Evolutionary conservation across 1,139 yeast species (phyloP), one percentile per base, ranked within the genome.

Genomic region (Magnusiomyces paraingens): DNA sequence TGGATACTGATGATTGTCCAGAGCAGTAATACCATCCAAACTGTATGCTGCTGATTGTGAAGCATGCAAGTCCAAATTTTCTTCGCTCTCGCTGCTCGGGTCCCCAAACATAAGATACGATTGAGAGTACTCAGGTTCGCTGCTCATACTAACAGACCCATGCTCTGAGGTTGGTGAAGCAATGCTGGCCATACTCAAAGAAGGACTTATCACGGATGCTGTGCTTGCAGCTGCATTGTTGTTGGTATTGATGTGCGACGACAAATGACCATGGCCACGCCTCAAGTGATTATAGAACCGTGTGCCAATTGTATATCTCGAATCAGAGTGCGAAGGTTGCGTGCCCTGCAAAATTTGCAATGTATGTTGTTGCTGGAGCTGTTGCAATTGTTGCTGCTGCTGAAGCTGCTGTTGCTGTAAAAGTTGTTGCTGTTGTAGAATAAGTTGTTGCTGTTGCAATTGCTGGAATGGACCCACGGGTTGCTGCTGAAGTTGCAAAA

Each of bases 251-350:
- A 38, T 5, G 11, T 15, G 5, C 12, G 41, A 38, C 12, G 47
- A 32, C 14, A n/a, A 29, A 22, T 22, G 18, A 2, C 35, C 32
- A n/a, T 39, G 20, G 11, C 45, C 50, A 3, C 50, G 50, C 39
- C 39, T n/a, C 26, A 48, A 39, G 26, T 48, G 44, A 5, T 41
- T 26, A 17, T 48, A 41, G 40, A 48, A 48, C 8, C 45, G 35
- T 5, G 45, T 39, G 15, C 50, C 50, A 48, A 48, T 48, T 10
- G 50, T 40, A 39, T 40, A 48, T 6, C 50, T 45, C 8, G 50
- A 48, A 22, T 48, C 50, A n/a, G 49, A 46, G 6, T 32, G 49
- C 11, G 40, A 20, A 15, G 40, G 17, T 5, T 10, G 22, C 17
- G 20, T 12, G 12, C 22, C 44, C 17, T 40, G 44, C 14, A 20